phyloP scores from a whole-genome alignment of 192 early-diverging fungal genomes.

The Coemansia sp. region DNA sequence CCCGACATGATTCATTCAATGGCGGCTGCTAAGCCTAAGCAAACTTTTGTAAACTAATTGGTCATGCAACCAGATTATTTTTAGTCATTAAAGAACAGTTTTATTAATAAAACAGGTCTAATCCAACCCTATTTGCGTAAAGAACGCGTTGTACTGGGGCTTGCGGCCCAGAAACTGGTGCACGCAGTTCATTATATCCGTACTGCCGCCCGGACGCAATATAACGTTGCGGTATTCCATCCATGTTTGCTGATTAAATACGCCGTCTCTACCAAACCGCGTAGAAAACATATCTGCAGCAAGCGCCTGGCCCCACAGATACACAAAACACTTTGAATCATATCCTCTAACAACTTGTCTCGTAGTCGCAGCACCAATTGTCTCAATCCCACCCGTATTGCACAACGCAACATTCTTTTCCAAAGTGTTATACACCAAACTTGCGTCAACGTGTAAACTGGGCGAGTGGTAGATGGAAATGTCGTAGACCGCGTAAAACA shows the following conservation, averaged over 20 bases:
- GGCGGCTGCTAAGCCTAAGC: neutral
- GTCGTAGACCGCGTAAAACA: slow-evolving; percentile 69
- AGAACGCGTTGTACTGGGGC: neutral
- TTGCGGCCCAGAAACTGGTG: slow-evolving; percentile 1
- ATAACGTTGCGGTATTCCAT: slow-evolving; percentile 13
- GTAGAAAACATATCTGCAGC: slow-evolving; percentile 72
- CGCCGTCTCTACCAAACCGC: slow-evolving; percentile 55
- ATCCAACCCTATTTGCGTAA: neutral
- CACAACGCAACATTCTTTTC: slow-evolving; percentile 9
- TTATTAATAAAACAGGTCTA: neutral
- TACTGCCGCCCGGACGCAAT: slow-evolving; percentile 4
- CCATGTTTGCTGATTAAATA: slow-evolving; percentile 25
- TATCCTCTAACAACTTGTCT: slow-evolving; percentile 68
- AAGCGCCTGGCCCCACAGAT: slow-evolving; percentile 72
- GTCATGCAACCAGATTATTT: neutral
- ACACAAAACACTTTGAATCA: slow-evolving; percentile 68
- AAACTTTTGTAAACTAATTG: neutral
- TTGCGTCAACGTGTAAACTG: slow-evolving; percentile 9
- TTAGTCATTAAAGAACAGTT: neutral
- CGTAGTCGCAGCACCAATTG: slow-evolving; percentile 38
- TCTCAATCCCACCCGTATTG: slow-evolving; percentile 28
- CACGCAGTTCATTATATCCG: neutral
- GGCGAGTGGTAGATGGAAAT: slow-evolving; percentile 59
- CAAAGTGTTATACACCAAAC: slow-evolving; percentile 29
- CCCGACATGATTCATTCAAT: neutral